Conservation (phyloP, 2,329 filamentous ascomycete genomes). For the Exserohilum turcica region DNA sequence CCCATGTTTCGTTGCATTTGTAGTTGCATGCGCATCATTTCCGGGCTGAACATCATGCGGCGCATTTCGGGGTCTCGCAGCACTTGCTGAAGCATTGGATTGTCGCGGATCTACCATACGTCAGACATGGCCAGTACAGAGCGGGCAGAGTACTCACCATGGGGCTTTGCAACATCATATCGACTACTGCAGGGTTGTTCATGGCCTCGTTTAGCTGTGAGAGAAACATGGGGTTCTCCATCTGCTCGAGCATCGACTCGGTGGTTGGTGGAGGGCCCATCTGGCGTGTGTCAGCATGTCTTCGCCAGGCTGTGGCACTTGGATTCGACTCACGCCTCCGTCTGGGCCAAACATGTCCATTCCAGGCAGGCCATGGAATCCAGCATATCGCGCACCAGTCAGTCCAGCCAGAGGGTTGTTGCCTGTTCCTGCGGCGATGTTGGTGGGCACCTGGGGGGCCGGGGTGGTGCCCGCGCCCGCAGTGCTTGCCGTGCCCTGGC, state of each 20-base stretch:
- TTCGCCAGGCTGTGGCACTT: neutral
- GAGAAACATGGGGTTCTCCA: conserved; percentile 85
- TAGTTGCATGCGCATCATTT: conserved; percentile 79
- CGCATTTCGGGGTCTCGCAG: conserved; percentile 87
- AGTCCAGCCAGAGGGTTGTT: conserved; percentile 90
- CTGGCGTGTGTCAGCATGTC: conserved; percentile 54
- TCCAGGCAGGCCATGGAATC: conserved; percentile 85
- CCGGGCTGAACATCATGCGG: conserved; percentile 90
- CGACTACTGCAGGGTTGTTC: conserved; percentile 90
- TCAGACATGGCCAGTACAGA: conserved; percentile 15
- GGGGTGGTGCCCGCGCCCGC: conserved; percentile 51
- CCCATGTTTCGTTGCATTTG: conserved; percentile 75
- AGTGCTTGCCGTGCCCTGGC: conserved; percentile 50
- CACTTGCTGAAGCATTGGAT: conserved; percentile 85
- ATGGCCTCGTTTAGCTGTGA: conserved; percentile 92
- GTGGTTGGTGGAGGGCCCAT: conserved; percentile 87
- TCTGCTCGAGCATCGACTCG: conserved; percentile 81
- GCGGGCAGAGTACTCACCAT: conserved; percentile 53
- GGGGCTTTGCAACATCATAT: conserved; percentile 69
- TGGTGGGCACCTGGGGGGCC: conserved; percentile 69
- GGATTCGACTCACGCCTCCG: conserved; percentile 76
- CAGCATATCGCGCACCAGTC: conserved; percentile 91
- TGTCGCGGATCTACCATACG: conserved; percentile 69
- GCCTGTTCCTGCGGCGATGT: conserved; percentile 76
- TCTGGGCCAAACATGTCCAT: conserved; percentile 91